Evolutionary conservation across 1,139 yeast genomes (phyloP), one percentile per base, ranked within the genome.

Genomic region (Geotrichum restrictum): DNA sequence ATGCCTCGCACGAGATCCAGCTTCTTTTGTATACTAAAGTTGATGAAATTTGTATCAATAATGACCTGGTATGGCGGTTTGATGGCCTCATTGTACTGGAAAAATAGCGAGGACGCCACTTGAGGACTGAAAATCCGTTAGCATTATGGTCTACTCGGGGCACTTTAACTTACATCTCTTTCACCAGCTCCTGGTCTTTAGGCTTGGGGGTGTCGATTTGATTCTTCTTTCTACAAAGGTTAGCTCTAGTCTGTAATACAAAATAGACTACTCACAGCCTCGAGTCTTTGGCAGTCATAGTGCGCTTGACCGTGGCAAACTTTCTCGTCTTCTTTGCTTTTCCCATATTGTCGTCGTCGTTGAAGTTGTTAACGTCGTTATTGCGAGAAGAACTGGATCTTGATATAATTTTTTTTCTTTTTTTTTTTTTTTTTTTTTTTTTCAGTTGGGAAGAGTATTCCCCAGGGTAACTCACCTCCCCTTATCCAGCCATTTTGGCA

Each of bases 1-100:
- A 93, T 84, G 7, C 97, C 98, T 63, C 91, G 79, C 16, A 89
- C 93, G 11, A 93, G 74, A 66, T 94, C 98, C 51, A 93, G 82
- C 66, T 93, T 91, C 74, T 93, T 93, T 68, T 89, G 97, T 62
- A 93, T 91, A 60, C 96, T 87, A 69, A 91, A 91, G 73, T 93
- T 93, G 69, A 93, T 87, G 72, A 93, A 94, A 74, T 93, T 93
- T 44, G 98, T 93, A 80, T 93, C 98, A 55, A 93, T 83, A 33
- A 93, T 77, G 6, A 93, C 93, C 68, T 93, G 98, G 67, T 93
- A 93, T 48, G 98, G 98, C 22, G 98, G 98, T 68, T 86, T 88
- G 60, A 93, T 87, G 33, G 98, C 88, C 68, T 83, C 85, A 67
- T 93, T 93, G 69, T 83, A 93, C 69, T 93, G 97, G 76, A 94